A percentile compares a stretch with the other conserved stretches of the same genome.
Evolutionary conservation across 1,139 yeast genomes (phyloP).

Genomic region (Yamadazyma membranifaciens): DNA sequence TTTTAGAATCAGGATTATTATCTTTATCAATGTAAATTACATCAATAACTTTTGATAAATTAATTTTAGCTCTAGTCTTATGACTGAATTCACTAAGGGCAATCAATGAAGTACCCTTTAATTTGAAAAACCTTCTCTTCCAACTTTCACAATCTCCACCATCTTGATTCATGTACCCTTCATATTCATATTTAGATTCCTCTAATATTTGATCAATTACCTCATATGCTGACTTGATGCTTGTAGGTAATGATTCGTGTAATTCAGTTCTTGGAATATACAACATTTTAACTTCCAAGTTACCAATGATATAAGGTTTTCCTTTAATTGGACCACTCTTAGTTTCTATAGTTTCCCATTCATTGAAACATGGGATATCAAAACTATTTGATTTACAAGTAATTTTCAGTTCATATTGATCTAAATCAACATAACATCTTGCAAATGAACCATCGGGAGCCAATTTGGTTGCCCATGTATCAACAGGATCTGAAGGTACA

Average conservation of each 20-base stretch:
- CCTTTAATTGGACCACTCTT: constrained; percentile 26
- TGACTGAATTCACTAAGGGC: constrained; percentile 65
- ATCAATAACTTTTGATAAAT: constrained; percentile 58
- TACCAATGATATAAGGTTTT: constrained; percentile 64
- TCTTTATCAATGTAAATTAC: constrained; percentile 50
- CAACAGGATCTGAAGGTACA: constrained; percentile 50
- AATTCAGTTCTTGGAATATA: constrained; percentile 61
- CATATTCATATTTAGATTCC: constrained; percentile 38
- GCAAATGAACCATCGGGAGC: constrained; percentile 92
- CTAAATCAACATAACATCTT: constrained; percentile 64
- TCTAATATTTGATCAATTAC: constrained; percentile 47
- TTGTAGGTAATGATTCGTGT: constrained; percentile 62
- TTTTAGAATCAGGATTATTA: constrained; percentile 22
- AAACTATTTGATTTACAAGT: constrained; percentile 53
- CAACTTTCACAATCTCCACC: constrained; percentile 72
- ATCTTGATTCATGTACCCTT: constrained; percentile 72
- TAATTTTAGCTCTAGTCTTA: constrained; percentile 66
- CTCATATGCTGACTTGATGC: constrained; percentile 58
- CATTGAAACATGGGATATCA: constrained; percentile 68
- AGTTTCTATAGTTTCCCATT: constrained; percentile 62
- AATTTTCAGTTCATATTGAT: constrained; percentile 54
- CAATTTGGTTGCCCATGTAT: constrained; percentile 55
- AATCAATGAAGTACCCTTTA: constrained; percentile 57
- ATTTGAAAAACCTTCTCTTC: constrained; percentile 62
- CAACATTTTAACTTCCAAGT: constrained; percentile 69